Percentiles rank a stretch among this genome's conserved stretches.
Evolutionary conservation across 345 rosid species (phyloP).

Genomic region (Turnera subulata): DNA sequence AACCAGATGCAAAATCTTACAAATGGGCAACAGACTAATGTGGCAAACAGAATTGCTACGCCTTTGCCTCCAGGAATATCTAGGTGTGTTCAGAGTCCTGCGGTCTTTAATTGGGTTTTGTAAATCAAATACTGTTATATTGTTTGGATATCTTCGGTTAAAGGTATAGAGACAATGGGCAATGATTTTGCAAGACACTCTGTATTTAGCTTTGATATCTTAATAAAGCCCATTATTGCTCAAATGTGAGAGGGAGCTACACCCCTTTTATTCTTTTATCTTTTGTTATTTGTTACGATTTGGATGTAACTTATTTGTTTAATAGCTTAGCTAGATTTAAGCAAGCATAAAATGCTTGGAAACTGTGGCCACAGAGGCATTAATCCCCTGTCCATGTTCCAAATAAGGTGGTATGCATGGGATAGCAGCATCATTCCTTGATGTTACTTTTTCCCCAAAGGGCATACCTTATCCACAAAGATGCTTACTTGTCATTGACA

Average conservation of each 20-base stretch:
- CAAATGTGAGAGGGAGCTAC: constrained; percentile 6
- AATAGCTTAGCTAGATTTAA: background rate
- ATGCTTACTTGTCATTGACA: constrained; percentile 4
- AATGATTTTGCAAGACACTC: constrained; percentile 5
- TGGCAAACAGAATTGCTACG: constrained; percentile 56
- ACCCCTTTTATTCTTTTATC: background rate
- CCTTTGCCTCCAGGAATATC: constrained; percentile 97
- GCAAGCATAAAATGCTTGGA: constrained; percentile 2
- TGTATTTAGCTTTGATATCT: constrained; percentile 7
- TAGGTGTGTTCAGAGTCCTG: constrained; percentile 97
- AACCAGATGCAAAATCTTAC: constrained; percentile 57
- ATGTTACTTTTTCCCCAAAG: constrained; percentile 1
- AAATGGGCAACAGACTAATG: constrained; percentile 40
- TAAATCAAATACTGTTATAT: constrained; percentile 45
- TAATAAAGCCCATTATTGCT: constrained; percentile 14
- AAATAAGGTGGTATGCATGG: constrained; percentile 1
- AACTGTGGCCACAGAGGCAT: constrained; percentile 4
- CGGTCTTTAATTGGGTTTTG: constrained; percentile 63
- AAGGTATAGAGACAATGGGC: constrained; percentile 6
- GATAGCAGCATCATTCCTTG: constrained; percentile 12
- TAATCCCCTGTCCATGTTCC: constrained; percentile 2
- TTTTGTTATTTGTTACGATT: background rate
- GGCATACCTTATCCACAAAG: constrained; percentile 1
- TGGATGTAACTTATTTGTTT: background rate
- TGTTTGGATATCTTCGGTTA: constrained; percentile 20